Percentiles rank a stretch among this genome's conserved stretches.
Evolutionary conservation across 2,329 filamentous ascomycete genomes (phyloP).

Genomic region (Aspergillus unguis): DNA sequence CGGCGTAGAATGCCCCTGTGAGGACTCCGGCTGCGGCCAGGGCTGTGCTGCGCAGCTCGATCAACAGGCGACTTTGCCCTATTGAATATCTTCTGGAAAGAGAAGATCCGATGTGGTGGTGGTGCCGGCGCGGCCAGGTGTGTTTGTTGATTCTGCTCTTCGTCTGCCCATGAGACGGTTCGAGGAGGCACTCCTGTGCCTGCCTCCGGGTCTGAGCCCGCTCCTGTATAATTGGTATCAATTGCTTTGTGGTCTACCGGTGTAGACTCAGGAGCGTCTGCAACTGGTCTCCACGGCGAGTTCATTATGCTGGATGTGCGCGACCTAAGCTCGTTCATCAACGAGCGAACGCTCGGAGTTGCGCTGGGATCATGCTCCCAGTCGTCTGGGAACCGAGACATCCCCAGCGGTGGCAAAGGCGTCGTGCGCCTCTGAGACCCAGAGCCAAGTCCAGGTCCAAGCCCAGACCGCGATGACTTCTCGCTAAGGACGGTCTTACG

Average conservation of each 20-base stretch:
- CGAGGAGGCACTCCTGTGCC: conserved; percentile 30
- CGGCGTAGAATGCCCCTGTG: conserved; percentile 38
- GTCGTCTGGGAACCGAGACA: conserved; percentile 76
- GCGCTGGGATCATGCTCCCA: conserved; percentile 30
- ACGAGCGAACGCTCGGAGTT: conserved; percentile 31
- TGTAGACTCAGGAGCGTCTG: conserved; percentile 57
- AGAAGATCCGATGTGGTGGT: conserved; percentile 70
- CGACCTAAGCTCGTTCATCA: conserved; percentile 39
- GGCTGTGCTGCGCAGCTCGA: conserved; percentile 12
- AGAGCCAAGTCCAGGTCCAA: no score
- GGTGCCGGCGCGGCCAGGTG: conserved; percentile 24
- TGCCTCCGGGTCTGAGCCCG: conserved; percentile 18
- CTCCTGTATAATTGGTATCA: conserved; percentile 39
- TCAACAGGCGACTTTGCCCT: conserved; percentile 38
- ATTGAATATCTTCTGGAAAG: conserved; percentile 81
- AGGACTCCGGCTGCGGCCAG: conserved; percentile 24
- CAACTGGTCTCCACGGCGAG: conserved; percentile 33
- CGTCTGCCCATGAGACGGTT: conserved; percentile 36
- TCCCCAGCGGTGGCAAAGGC: conserved; percentile 75
- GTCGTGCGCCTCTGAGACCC: conserved; percentile 37
- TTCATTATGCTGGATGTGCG: conserved; percentile 38
- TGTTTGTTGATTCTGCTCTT: conserved; percentile 23
- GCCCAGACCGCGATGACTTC: conserved; percentile 22
- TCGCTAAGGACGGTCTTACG: conserved; percentile 58
- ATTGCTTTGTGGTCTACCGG: conserved; percentile 50